Evolutionary conservation across 257 asterid species (phyloP), one percentile per base, ranked within the genome.

Genomic region (Przewalskia tangutica): DNA sequence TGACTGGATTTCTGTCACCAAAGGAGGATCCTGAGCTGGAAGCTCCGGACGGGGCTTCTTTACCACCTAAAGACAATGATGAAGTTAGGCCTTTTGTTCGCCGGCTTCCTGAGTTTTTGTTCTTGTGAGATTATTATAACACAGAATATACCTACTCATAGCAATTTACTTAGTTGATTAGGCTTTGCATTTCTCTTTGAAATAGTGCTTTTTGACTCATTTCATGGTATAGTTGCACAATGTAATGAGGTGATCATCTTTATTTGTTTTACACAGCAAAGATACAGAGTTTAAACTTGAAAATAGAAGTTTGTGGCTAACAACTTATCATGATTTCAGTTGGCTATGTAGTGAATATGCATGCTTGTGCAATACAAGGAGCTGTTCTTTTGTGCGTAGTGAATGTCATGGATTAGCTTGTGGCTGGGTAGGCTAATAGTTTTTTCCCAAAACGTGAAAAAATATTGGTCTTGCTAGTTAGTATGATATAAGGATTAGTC

Each of bases 1-100:
- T 91, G 92, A 91, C 87, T 36, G 92, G 90, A 51, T 90, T 91
- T 84, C 80, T 91, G 86, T 90, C 96, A 60, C 96, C 96, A 3
- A 86, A 87, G 70, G 92, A 87, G 70, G 94, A 91, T 82, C 93
- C 91, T 16, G 94, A 86, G 84, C 75, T 89, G 23, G 96, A 91
- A 83, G 87, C 86, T 62, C 82, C 84, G 42, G 96, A 90, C 70
- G 92, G 94, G 44, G 85, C 90, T 82, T 89, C 91, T 11, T 87
- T 66, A 77, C 93, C 91, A 36, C 84, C 87, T 73, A 92, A 65
- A 63, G 90, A 86, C 59, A 50, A 89, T 50, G 86, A 88, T 36
- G 93, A 92, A 70, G 88, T 85, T 83, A 88, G 80, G 81, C 93
- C 97, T 82, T 92, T 92, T 38, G 80, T 84, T 58, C 93, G 90